Evolutionary conservation across 345 rosid genomes (phyloP).

Genomic region (Abelmoschus esculentus): DNA sequence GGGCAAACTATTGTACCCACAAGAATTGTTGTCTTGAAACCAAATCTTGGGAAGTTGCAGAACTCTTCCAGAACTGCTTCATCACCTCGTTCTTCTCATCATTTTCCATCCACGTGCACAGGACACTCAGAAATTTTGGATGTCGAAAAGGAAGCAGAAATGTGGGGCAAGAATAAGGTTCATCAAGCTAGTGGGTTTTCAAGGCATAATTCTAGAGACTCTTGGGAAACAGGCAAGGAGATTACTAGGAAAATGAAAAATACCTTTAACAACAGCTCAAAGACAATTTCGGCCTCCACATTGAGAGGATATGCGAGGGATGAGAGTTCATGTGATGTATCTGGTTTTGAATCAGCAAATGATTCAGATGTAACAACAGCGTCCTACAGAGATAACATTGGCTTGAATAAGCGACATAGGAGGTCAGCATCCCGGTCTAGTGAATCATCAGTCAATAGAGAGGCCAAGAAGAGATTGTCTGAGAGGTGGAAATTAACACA

Average conservation of each 20-base stretch:
- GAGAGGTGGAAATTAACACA: constrained; percentile 92
- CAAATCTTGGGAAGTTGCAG: constrained; percentile 57
- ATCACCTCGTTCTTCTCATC: constrained; percentile 45
- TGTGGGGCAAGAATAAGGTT: constrained; percentile 34
- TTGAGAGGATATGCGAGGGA: constrained; percentile 72
- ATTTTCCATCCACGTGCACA: constrained; percentile 39
- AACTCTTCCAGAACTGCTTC: constrained; percentile 36
- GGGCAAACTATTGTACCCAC: constrained; percentile 40
- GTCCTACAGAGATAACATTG: constrained; percentile 35
- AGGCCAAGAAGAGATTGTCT: constrained; percentile 86
- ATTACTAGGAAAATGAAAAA: constrained; percentile 59
- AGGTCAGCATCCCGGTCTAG: constrained; percentile 41
- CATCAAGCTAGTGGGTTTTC: constrained; percentile 33
- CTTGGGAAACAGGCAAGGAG: constrained; percentile 59
- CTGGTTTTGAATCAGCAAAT: constrained; percentile 63
- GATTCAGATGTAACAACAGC: constrained; percentile 46
- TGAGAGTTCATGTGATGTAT: constrained; percentile 64
- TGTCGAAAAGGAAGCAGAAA: constrained; percentile 26
- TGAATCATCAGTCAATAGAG: constrained; percentile 70
- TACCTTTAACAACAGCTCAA: constrained; percentile 28
- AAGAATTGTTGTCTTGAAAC: constrained; percentile 86
- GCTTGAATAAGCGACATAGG: constrained; percentile 31
- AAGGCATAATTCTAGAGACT: constrained; percentile 51
- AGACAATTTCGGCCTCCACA: constrained; percentile 37
- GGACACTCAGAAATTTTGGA: constrained; percentile 28